Conservation (phyloP, 75 land plant species). For the Sequoiadendron giganteum region DNA sequence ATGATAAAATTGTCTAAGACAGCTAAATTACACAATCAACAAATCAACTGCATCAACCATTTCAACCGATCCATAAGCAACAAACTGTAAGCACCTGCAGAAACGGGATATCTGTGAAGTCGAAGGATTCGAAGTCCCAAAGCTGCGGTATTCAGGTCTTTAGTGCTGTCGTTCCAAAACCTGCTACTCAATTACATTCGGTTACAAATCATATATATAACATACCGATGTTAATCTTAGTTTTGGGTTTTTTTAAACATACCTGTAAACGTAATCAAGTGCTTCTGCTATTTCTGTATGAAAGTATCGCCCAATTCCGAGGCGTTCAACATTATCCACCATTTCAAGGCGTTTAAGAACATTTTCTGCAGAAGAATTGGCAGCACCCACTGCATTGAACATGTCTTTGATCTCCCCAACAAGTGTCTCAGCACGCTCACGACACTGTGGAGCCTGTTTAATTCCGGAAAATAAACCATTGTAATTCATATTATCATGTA, state of each 20-base stretch:
- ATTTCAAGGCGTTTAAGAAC: slow-evolving; percentile 45
- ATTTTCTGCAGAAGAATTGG: not conserved
- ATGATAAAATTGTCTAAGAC: too few species aligned
- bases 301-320: slow-evolving; percentile 24
- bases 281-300: slow-evolving; percentile 20
- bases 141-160: too few species aligned
- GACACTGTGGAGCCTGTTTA: not conserved
- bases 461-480: not conserved
- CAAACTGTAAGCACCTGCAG: too few species aligned
- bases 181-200: not conserved
- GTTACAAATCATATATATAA: too few species aligned
- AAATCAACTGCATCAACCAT: too few species aligned
- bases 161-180: not conserved
- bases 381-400: not conserved
- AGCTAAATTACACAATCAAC: too few species aligned
- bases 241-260: not conserved
- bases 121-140: too few species aligned
- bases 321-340: slow-evolving; percentile 48
- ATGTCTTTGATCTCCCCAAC: not conserved
- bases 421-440: not conserved
- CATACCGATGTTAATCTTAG: too few species aligned
- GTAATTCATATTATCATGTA: too few species aligned
- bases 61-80: too few species aligned
- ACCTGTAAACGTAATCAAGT: too few species aligned
- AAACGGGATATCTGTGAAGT: too few species aligned